Conservation (phyloP, 208 protist species). For the Acanthamoeba sp. region DNA sequence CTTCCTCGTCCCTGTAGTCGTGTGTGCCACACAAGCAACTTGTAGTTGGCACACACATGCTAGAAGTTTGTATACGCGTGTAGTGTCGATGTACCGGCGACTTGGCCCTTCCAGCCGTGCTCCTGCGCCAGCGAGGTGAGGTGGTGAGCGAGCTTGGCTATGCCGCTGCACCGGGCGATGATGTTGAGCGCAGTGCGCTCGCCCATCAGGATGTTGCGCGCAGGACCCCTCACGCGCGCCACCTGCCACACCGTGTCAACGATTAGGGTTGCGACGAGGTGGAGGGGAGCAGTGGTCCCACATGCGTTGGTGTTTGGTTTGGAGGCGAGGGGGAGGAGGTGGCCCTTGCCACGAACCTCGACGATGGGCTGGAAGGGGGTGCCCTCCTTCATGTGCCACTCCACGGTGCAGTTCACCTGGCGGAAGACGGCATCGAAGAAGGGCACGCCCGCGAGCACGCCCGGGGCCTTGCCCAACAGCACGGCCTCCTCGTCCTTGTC, state of each 20-base stretch:
- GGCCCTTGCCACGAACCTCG: conserved; percentile 42
- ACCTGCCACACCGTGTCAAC: conserved; percentile 62
- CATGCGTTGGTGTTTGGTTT: background rate
- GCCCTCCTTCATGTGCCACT: conserved; percentile 89
- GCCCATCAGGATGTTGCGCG: conserved; percentile 87
- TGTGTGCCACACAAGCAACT: background rate
- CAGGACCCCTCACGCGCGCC: conserved; percentile 78
- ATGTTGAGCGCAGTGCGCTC: conserved; percentile 92
- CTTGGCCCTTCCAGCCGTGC: conserved; percentile 79
- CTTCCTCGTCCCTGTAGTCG: conserved; percentile 87
- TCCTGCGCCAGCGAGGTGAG: conserved; percentile 56
- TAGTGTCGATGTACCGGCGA: conserved; percentile 87
- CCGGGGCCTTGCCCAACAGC: conserved; percentile 86
- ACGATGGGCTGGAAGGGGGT: conserved; percentile 68
- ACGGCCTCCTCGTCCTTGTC: conserved; percentile 78
- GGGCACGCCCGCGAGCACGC: conserved; percentile 88
- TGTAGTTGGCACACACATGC: no score
- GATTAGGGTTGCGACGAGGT: no score
- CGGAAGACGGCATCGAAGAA: conserved; percentile 90
- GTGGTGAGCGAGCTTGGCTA: conserved; percentile 83
- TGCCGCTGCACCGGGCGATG: conserved; percentile 86
- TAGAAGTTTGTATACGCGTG: no score
- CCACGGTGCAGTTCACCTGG: conserved; percentile 82
- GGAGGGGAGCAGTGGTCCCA: no score
- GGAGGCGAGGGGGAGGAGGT: background rate